Evolutionary conservation across 208 protist species (phyloP).

Genomic region (Trypanosomatidae sp.): DNA sequence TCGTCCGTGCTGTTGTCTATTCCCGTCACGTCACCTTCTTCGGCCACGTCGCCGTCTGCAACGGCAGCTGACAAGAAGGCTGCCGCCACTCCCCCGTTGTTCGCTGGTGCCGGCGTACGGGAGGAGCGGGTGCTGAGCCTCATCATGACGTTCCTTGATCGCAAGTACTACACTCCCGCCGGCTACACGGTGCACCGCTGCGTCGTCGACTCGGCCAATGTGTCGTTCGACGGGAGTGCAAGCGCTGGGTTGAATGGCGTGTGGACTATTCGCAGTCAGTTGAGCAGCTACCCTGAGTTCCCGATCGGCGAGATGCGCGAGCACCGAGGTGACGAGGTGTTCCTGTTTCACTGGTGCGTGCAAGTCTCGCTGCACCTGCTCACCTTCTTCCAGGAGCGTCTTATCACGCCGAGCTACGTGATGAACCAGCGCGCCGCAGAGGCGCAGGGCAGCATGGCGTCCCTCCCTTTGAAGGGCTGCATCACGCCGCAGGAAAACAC

Average conservation of each 20-base stretch:
- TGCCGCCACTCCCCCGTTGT: not conserved
- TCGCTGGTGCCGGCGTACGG: conserved; percentile 20
- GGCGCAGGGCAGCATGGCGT: conserved; percentile 12
- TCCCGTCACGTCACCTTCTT: conserved; percentile 12
- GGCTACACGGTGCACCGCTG: conserved; percentile 31
- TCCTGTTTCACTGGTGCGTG: conserved; percentile 80
- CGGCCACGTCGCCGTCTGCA: conserved; percentile 1
- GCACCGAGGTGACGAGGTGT: conserved; percentile 70
- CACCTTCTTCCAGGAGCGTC: conserved; percentile 75
- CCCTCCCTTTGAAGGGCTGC: conserved; percentile 41
- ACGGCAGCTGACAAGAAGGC: not conserved
- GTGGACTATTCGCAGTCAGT: conserved; percentile 34
- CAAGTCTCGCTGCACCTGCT: conserved; percentile 80
- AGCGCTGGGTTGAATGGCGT: conserved; percentile 15
- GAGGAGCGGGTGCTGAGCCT: conserved; percentile 39
- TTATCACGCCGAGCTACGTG: conserved; percentile 66
- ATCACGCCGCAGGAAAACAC: conserved; percentile 74
- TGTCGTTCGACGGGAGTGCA: not conserved
- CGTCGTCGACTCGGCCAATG: conserved; percentile 19
- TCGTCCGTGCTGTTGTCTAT: conserved; percentile 24
- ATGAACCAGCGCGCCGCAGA: conserved; percentile 56
- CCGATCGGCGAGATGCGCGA: conserved; percentile 40
- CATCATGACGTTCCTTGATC: conserved; percentile 44
- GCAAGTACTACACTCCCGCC: conserved; percentile 29
- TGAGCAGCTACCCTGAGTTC: conserved; percentile 54